Evolutionary conservation across 1,284 basidiomycete genomes (phyloP), one percentile per base, ranked within the genome.

Genomic region (Ganoderma sinense): DNA sequence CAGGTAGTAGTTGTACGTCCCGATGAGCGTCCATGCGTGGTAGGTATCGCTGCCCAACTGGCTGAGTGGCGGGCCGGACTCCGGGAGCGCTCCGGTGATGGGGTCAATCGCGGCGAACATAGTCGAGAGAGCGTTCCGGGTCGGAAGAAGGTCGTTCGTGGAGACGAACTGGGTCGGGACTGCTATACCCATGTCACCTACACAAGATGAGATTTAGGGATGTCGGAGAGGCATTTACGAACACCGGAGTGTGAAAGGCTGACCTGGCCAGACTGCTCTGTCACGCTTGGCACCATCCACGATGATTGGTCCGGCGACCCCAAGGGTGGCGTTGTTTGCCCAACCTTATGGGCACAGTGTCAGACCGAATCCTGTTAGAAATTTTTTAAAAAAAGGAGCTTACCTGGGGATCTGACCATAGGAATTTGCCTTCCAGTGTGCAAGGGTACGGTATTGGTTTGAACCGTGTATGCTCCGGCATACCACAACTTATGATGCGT

Each of bases 271-370:
- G 39, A 61, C 59, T 2, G 59, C 59, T 41, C 59, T 82, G 73
- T 89, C 88, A 10, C 88, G 84, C 75, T 90, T 90, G 4, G 88
- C 88, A 33, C 88, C 88, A 69, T 90, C 88, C 6, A 90, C 88
- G 62, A 90, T 89, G 61, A 90, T 89, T 4, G 88, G 88, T 0
- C 88, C 86, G 8, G 86, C 87, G 20, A 89, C 81, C 13, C 88
- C 88, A 1, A 89, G 79, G 0, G 82, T 86, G 1, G 87, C 88
- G 70, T 88, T 86, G 73, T 89, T 89, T 33, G 81, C 81, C 88
- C 88, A 90, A n/a, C 82, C 88, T 86, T 13, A 14, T 23, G 6
- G 18, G 5, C 51, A 29, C 16, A 8, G 16, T 10, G 31, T 31
- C 2, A 51, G 14, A n/a, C 0, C 11, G 14, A 8, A n/a, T 2